Base-by-base conservation (phyloP, 805 yeast species). In the Martiniozyma abietophila region DNA sequence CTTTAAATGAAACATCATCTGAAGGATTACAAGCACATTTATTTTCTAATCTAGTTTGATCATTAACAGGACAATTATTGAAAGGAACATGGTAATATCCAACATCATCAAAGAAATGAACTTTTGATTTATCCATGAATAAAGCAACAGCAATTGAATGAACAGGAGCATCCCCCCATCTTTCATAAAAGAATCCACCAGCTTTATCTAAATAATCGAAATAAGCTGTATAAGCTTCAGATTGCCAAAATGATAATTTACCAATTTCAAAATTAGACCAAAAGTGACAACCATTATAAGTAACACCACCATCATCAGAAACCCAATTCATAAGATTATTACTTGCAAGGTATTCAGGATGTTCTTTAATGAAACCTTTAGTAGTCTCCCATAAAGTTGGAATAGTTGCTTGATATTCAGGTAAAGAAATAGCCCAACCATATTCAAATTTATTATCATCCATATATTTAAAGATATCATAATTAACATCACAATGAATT, bases 121-220 rank as follows among this genome's bases (percentile, higher is more conserved):
- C 61, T 50, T 77, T 64, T 41, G 72, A 75, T 54, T 70, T 74
- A 35, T 80, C 74, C 56, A 83, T 53, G 62, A 85, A 81, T 44
- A 85, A 62, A 4, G 92, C 64, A 15, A 83, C 95, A 21, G 92
- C 95, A 49, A 84, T 76, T 5, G 94, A 80, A 58, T 84, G 95
- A 32, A 84, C 79, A 23, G 95, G 95, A 18, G 94, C 95, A 58
- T 84, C 95, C 48, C 95, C 94, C 95, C 94, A 83, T 59, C 95
- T 71, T 64, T 81, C 86, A 57, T 84, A 85, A 63, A 80, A 85
- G 62, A 85, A 85, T n/a, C 95, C 95, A 55, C 95, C 95, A 11
- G 79, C 71, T 42, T 71, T 57, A 58, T 85, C 95, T 50, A 85
- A 69, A 47, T 67, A 62, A 14, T 81, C 80, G 48, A 85, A 85